phyloP scores from a whole-genome alignment of 2,329 filamentous ascomycete species.

The Fusarium austroafricanum region DNA sequence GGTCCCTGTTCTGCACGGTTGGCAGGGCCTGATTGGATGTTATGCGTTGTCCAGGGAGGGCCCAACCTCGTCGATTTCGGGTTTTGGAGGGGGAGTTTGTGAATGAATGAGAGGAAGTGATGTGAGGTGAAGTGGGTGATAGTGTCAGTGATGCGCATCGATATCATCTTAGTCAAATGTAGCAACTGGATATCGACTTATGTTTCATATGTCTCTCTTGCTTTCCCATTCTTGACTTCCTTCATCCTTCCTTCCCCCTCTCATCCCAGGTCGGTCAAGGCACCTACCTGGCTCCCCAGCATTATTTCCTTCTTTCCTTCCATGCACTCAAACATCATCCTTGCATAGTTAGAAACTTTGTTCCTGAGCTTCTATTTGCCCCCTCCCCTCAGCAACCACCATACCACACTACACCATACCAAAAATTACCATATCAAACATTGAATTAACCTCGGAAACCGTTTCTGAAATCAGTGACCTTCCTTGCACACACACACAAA shows the following conservation, averaged over 20 bases:
- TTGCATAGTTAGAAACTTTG: constrained; percentile 32
- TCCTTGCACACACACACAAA: background rate
- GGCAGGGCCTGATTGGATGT: constrained; percentile 41
- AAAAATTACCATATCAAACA: background rate
- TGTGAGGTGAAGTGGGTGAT: constrained; percentile 8
- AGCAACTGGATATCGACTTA: constrained; percentile 13
- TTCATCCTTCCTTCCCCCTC: constrained; percentile 9
- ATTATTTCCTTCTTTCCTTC: background rate
- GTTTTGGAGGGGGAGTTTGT: constrained; percentile 12
- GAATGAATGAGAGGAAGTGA: constrained; percentile 6
- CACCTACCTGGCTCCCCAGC: constrained; percentile 12
- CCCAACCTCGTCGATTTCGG: constrained; percentile 45
- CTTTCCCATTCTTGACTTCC: constrained; percentile 14
- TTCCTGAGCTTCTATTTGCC: constrained; percentile 29
- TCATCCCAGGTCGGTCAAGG: constrained; percentile 23
- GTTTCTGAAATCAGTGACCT: background rate
- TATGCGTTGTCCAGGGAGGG: constrained; percentile 27
- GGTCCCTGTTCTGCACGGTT: constrained; percentile 36
- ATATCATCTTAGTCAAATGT: constrained; percentile 15
- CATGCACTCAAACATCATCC: constrained; percentile 21
- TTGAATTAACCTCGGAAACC: constrained; percentile 13
- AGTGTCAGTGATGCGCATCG: constrained; percentile 13
- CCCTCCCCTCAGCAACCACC: constrained; percentile 3
- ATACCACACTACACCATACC: background rate
- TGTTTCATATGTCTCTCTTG: constrained; percentile 33